Conservation (phyloP, 176 grass and related monocot genomes). For the Oryza glumipatula region DNA sequence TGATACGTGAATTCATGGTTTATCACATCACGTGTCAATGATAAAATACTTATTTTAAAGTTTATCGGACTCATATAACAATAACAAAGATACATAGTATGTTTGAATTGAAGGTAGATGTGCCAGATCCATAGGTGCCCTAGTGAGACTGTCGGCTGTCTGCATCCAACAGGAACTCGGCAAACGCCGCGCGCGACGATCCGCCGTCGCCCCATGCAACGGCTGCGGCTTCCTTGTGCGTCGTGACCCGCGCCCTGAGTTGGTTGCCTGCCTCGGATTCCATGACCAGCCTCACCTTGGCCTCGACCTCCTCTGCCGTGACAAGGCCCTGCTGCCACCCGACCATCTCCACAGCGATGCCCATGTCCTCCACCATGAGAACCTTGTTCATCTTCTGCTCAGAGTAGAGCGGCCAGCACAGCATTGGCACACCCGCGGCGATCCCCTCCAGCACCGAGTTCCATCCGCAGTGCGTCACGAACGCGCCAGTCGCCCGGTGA, state of each 20-base stretch:
- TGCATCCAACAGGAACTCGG: neutral
- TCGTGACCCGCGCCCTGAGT: slow-evolving; percentile 7
- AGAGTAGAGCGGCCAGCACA: slow-evolving; percentile 51
- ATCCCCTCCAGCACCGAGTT: slow-evolving; percentile 49
- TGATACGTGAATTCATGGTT: no score
- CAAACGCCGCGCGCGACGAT: neutral
- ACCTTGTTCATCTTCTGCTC: slow-evolving; percentile 58
- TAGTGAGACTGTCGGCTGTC: neutral
- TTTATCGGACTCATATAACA: no score
- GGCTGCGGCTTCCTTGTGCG: neutral
- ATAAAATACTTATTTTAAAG: no score
- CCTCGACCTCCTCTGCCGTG: slow-evolving; percentile 23
- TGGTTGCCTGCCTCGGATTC: neutral
- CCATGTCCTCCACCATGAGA: slow-evolving; percentile 44
- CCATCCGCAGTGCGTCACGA: slow-evolving; percentile 58
- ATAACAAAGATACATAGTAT: no score
- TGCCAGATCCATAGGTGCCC: no score
- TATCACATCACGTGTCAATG: no score
- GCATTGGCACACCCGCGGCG: slow-evolving; percentile 33
- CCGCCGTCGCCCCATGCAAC: neutral
- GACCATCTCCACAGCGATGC: slow-evolving; percentile 30
- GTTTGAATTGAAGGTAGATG: no score
- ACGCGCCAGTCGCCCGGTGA: slow-evolving; percentile 36
- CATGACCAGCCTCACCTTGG: slow-evolving; percentile 25
- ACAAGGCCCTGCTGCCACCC: slow-evolving; percentile 19